Base-by-base conservation (phyloP, 1,284 basidiomycete species). In the Boletus smithii region DNA sequence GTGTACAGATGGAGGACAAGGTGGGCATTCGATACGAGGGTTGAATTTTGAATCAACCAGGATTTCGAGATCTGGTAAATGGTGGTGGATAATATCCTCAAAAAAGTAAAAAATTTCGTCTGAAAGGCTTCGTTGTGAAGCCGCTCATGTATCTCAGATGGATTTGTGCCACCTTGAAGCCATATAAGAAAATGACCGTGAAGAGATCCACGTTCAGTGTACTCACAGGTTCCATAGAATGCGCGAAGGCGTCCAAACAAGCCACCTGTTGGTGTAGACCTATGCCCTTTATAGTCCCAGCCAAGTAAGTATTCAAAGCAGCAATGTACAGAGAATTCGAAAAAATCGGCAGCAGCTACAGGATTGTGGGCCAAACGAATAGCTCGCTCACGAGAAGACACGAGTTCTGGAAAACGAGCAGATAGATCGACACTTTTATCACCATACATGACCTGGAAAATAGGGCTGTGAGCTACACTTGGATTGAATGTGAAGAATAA, bases 171-270 rank as follows among this genome's bases (percentile, higher is more conserved):
- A n/a, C 46, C 44, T 23, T 23, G 4, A 23, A 56, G 7, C 48
- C 54, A 56, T 6, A 56, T 7, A 3, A 56, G 38, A 38, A 56
- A 56, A 8, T 56, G 54, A 1, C 50, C 48, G 32, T 56, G 54
- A 0, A 56, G 24, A 1, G 18, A 44, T 1, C 54, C 54, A 4
- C 32, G 11, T 11, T 56, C 54, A 9, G 51, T 56, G 10, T 53
- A 56, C 6, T 55, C 50, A 17, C 11, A 43, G 0, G 53, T 51
- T 1, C 53, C 50, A 37, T 56, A 55, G 31, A 55, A 55, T 1
- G 54, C 54, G 0, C 2, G 5, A 1, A 55, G 1, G 3, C n/a
- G 26, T 1, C 54, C 54, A 17, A 55, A 43, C 3, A 55, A 0
- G 1, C 49, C 35, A 22, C 54, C 54, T 3, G 2, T 1, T 0